Base-by-base conservation (phyloP, 2,329 filamentous ascomycete genomes). In the Ceratocystis destructans region DNA sequence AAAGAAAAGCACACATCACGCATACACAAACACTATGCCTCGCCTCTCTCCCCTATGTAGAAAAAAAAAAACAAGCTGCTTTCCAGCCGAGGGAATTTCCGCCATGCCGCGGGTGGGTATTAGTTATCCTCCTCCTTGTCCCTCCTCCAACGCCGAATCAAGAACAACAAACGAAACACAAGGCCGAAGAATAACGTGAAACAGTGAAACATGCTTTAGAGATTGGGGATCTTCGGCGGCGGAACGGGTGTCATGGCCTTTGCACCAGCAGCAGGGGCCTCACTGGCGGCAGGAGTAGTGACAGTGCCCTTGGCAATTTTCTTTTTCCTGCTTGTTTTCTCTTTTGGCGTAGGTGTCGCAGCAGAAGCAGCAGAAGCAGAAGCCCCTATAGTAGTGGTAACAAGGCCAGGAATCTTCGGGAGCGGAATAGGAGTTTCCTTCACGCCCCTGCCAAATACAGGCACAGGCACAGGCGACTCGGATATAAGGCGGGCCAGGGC, bases 291-390 rank as follows among this genome's bases (percentile, higher is more conserved):
- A 45, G 61, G 31, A 48, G 61, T 31, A 45, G 41, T 48, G 17
- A 33, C 46, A 45, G 37, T 50, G 46, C 6, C 61, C 25, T 48
- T 46, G 44, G 41, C n/a, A 17, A 2, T 4, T n/a, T 50, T 63
- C 61, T 33, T 48, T 48, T 50, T 46, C 45, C 61, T 46, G 10
- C 31, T 63, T 33, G 44, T 46, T 31, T 63, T 63, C 44, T 46
- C 15, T 45, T 48, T 48, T 7, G 61, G 44, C 1, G 41, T 48
- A 45, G 61, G 41, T 45, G 25, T 63, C 17, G 17, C 61, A 63
- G 25, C 25, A 10, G 22, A 6, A 20, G 8, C 25, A 17, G 53
- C n/a, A 15, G 53, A 3, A n/a, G 46, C 22, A 50, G 46, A n/a
- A 53, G n/a, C 48, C n/a, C 7, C 25, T 6, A 28, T n/a, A 31